Evolutionary conservation across 2,329 filamentous ascomycete species (phyloP).

Genomic region (Stachybotrys echinatus): DNA sequence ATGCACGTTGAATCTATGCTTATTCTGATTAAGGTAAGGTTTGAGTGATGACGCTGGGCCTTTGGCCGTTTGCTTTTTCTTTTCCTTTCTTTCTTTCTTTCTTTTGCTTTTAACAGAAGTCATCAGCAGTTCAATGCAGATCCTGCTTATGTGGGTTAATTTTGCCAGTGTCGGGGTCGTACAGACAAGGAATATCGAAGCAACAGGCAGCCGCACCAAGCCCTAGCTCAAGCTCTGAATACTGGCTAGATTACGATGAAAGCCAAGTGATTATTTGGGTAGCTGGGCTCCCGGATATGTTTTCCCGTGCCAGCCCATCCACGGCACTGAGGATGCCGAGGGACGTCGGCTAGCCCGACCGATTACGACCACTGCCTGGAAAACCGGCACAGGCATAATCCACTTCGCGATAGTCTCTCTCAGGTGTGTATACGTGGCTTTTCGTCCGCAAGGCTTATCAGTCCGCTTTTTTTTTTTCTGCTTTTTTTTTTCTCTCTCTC

Average conservation of each 20-base stretch:
- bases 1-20: not conserved
- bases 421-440: not conserved
- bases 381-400: not conserved
- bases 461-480: not conserved
- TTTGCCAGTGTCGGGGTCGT: too few species aligned
- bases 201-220: too few species aligned
- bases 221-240: too few species aligned
- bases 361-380: not conserved
- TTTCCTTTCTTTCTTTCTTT: not conserved
- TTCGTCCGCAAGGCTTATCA: not conserved
- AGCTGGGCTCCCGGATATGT: not conserved
- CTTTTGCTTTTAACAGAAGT: too few species aligned
- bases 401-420: not conserved
- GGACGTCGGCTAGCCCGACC: not conserved
- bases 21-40: not conserved
- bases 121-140: too few species aligned
- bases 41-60: not conserved
- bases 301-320: not conserved
- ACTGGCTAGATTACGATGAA: too few species aligned
- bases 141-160: not conserved
- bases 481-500: not conserved
- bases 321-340: not conserved
- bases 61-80: not conserved
- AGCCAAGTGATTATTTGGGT: too few species aligned
- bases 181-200: too few species aligned